Evolutionary conservation across 2,329 filamentous ascomycete species (phyloP).

Genomic region (Penicillium hordei): DNA sequence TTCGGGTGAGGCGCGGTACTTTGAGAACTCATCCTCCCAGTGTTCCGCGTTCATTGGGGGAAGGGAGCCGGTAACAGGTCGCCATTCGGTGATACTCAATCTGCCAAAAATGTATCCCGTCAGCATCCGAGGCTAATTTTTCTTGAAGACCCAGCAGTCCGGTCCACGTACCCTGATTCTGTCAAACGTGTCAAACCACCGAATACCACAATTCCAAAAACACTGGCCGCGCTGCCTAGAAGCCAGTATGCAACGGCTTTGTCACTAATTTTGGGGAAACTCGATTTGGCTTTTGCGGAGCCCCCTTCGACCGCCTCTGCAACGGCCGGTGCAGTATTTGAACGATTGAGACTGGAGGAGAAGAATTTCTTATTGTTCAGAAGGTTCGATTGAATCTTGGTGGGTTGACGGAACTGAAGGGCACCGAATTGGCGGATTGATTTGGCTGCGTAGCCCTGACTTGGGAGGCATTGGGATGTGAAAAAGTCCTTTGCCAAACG

Average conservation of each 20-base stretch:
- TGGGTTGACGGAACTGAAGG: slow-evolving; percentile 29
- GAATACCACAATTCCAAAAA: slow-evolving; percentile 96
- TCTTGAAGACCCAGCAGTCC: neutral
- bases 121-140: slow-evolving; percentile 8
- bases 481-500: slow-evolving; percentile 42
- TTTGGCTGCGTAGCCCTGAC: slow-evolving; percentile 31
- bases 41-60: slow-evolving; percentile 75
- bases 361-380: slow-evolving; percentile 30
- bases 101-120: slow-evolving; percentile 47
- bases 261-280: slow-evolving; percentile 63
- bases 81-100: slow-evolving; percentile 98
- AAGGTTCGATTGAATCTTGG: slow-evolving; percentile 27
- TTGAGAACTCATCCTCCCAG: slow-evolving; percentile 90
- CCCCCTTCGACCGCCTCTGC: slow-evolving; percentile 24
- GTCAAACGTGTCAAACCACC: slow-evolving; percentile 91
- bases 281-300: slow-evolving; percentile 33
- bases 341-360: slow-evolving; percentile 26
- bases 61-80: slow-evolving; percentile 86
- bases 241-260: slow-evolving; percentile 90
- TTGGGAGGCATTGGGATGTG: slow-evolving; percentile 44
- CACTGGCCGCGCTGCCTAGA: slow-evolving; percentile 82
- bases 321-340: slow-evolving; percentile 22
- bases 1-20: slow-evolving; percentile 90
- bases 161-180: slow-evolving; percentile 72
- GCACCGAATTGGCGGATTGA: slow-evolving; percentile 33